Percentiles rank a stretch among this genome's conserved stretches.
Conservation (phyloP, 371 early-diverging fungal species). For the Mucor circinelloides region DNA sequence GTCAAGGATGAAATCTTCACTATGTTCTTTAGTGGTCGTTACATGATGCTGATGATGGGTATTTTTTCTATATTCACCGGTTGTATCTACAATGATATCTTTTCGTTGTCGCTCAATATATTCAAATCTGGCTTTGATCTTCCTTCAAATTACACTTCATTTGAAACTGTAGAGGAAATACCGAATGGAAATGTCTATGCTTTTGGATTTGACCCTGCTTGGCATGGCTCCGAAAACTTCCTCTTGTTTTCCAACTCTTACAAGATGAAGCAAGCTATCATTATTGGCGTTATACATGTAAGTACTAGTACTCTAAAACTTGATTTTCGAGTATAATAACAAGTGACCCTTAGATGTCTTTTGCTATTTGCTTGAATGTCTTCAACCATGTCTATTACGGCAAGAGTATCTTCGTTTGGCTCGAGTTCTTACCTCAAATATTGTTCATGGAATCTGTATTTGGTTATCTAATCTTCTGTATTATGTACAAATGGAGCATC, state of each 20-base stretch:
- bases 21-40: slow-evolving; percentile 96
- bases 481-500: slow-evolving; percentile 72
- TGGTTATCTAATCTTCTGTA: slow-evolving; percentile 18
- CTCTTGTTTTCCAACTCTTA: slow-evolving; percentile 98
- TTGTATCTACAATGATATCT: slow-evolving; percentile 98
- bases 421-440: slow-evolving; percentile 95
- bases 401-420: slow-evolving; percentile 77
- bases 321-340: slow-evolving; percentile 95
- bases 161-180: slow-evolving; percentile 43
- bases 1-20: slow-evolving; percentile 83
- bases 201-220: slow-evolving; percentile 87
- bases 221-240: slow-evolving; percentile 95
- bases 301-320: slow-evolving; percentile 91
- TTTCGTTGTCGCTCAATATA: slow-evolving; percentile 81
- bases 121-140: slow-evolving; percentile 83
- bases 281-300: slow-evolving; percentile 82
- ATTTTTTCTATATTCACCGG: slow-evolving; percentile 98
- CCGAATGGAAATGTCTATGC: slow-evolving; percentile 61
- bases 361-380: slow-evolving; percentile 91
- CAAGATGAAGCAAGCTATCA: slow-evolving; percentile 99
- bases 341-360: slow-evolving; percentile 96
- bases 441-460: slow-evolving; percentile 92
- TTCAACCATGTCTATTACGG: slow-evolving; percentile 91
- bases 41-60: slow-evolving; percentile 97
- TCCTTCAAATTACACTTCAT: slow-evolving; percentile 49